These are phyloP conservation scores for Xylaria curta DNA, from an alignment of 495 filamentous ascomycete genomes.

Conservation along the genomic window DNA sequence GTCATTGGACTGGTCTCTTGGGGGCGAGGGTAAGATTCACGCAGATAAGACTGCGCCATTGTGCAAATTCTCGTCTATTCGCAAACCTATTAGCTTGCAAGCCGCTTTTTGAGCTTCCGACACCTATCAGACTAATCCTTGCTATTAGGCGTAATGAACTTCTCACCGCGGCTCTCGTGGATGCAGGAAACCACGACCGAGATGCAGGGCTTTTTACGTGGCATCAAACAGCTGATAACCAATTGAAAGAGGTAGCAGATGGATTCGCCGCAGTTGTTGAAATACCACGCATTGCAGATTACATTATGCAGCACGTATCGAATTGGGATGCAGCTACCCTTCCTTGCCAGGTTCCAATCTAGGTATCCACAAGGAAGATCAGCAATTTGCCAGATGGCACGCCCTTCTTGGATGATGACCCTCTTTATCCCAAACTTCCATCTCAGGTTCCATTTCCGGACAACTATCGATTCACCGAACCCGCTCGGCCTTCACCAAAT, in stretches of 20 bases:
- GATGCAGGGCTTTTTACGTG: constrained; percentile 20
- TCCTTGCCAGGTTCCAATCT: constrained; percentile 34
- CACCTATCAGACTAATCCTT: not conserved
- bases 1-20: not conserved
- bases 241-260: constrained; percentile 16
- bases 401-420: constrained; percentile 50
- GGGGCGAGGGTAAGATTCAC: not conserved
- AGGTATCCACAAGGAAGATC: constrained; percentile 42
- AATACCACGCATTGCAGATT: constrained; percentile 27
- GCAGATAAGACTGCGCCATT: not conserved
- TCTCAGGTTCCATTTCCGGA: constrained; percentile 37
- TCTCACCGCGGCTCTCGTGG: constrained; percentile 26
- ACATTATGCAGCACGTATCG: constrained; percentile 31
- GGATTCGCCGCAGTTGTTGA: constrained; percentile 21
- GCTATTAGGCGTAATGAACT: constrained; percentile 18
- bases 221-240: constrained; percentile 20
- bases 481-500: constrained; percentile 37
- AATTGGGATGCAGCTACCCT: constrained; percentile 29
- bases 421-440: constrained; percentile 39
- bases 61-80: not conserved
- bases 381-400: constrained; percentile 56
- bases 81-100: constrained; percentile 12
- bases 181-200: constrained; percentile 22
- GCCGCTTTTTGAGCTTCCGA: constrained; percentile 15
- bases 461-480: constrained; percentile 35